Conservation (phyloP, 805 yeast species). For the Ogataea ramenticola region DNA sequence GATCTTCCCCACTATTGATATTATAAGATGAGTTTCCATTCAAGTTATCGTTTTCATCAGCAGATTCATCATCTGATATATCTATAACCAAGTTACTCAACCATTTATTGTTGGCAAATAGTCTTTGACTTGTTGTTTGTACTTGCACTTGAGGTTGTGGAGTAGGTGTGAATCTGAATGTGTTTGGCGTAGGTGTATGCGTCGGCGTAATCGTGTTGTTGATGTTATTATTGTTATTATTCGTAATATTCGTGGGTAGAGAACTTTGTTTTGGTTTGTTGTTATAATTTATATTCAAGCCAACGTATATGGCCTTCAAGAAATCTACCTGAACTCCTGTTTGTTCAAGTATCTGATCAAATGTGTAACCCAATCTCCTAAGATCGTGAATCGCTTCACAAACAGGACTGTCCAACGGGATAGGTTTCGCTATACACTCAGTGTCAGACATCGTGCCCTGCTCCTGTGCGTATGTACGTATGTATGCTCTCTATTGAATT, state of each 20-base stretch:
- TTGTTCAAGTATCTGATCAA: conserved; percentile 7
- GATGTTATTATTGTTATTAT: no score
- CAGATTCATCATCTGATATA: conserved; percentile 3
- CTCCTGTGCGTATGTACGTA: background rate
- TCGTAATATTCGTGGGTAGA: no score
- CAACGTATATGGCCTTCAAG: background rate
- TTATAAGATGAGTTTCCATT: no score
- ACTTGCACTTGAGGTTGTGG: no score
- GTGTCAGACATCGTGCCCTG: background rate
- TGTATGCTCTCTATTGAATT: no score
- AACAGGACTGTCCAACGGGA: background rate
- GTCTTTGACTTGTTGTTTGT: no score
- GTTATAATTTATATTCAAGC: background rate
- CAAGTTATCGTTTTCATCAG: background rate
- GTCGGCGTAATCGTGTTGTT: no score
- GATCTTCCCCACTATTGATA: background rate
- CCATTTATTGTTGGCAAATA: conserved; percentile 5
- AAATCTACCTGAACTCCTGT: background rate
- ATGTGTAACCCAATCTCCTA: conserved; percentile 14
- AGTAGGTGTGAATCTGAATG: no score
- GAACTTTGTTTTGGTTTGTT: no score
- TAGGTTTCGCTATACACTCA: background rate
- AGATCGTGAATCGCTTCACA: conserved; percentile 18
- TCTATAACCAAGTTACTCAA: conserved; percentile 2
- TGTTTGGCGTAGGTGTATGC: no score